Base-by-base conservation (phyloP, 352 stramenopile species). In the Thalassiosira sp. region DNA sequence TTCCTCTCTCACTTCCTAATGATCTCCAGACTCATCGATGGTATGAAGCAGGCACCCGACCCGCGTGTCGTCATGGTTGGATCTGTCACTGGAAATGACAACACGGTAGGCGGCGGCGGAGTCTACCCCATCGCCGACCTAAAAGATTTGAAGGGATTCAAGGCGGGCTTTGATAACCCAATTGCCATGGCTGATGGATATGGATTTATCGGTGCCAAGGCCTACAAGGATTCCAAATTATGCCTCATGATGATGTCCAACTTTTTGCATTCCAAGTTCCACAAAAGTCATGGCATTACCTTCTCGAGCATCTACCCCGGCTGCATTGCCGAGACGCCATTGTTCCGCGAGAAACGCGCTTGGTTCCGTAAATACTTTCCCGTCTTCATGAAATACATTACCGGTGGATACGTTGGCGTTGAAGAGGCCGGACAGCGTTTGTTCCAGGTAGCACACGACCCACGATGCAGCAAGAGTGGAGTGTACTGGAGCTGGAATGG, bases 1-100 rank as follows among this genome's bases (percentile, higher is more conserved):
- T 94, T 93, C 72, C 80, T 95, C 31, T 90, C 79, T 5, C 93
- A 96, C 77, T 96, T 96, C 59, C 80, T 96, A 1, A 91, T 94
- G 85, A 88, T 92, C 45, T 87, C 67, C 11, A 78, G 82, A 54
- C 53, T 91, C 3, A 76, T 94, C 48, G 63, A 82, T 0, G 68
- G 67, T 16, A 93, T 94, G 87, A 82, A 71, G 49, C 64, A 82
- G 13, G 78, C 86, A 37, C 51, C 75, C 8, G 85, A 93, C 83
- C 63, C 90, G 5, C 70, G 90, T 18, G 72, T 94, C 22, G 82
- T 88, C 37, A 91, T 92, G 76, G 90, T 94, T 16, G 90, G 90
- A 68, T 90, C 77, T 45, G 87, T 94, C 18, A 94, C 90, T 22
- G 90, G 90, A 65, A 94, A 94, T 60, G 87, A 93, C 69, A 94